A percentile compares a stretch with the other conserved stretches of the same genome.
These are phyloP conservation scores for Phtheirospermum japonicum DNA, from an alignment of 257 asterid genomes.

Conservation along the genomic window DNA sequence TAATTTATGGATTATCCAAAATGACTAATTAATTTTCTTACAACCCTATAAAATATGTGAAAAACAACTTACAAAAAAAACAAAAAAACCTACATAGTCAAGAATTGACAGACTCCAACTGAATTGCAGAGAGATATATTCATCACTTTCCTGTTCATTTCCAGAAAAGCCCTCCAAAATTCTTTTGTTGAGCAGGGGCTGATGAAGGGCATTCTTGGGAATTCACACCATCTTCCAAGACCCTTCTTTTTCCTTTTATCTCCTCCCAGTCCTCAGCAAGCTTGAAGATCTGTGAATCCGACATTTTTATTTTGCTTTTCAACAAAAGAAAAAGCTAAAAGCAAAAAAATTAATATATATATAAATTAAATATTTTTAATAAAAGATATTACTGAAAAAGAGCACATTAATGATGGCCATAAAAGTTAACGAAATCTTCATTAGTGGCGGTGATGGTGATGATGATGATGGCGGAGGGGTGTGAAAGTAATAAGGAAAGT, in stretches of 20 bases:
- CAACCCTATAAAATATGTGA: constrained; percentile 13
- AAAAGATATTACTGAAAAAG: constrained; percentile 25
- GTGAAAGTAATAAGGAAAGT: constrained; percentile 70
- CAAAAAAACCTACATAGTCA: constrained; percentile 29
- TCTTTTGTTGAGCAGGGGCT: constrained; percentile 10
- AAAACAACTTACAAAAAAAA: constrained; percentile 18
- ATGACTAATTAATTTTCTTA: constrained; percentile 30
- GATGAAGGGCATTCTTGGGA: constrained; percentile 21
- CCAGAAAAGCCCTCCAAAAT: constrained; percentile 25
- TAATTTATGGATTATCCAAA: too few relatives aligned
- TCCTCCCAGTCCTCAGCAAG: constrained; percentile 22
- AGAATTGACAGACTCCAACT: constrained; percentile 40
- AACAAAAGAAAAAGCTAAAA: too few relatives aligned
- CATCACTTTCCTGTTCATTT: constrained; percentile 19
- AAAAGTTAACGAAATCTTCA: constrained; percentile 25
- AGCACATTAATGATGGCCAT: constrained; percentile 26
- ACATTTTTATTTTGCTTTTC: constrained; percentile 39
- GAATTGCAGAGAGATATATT: not conserved
- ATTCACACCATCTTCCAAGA: not conserved
- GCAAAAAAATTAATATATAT: not conserved
- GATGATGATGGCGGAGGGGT: constrained; percentile 57
- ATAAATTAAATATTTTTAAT: not conserved
- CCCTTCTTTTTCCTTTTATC: not conserved
- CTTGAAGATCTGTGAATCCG: constrained; percentile 60
- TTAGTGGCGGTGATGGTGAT: constrained; percentile 26